Conservation (phyloP, 805 yeast genomes). For the Candida tallmaniae region DNA sequence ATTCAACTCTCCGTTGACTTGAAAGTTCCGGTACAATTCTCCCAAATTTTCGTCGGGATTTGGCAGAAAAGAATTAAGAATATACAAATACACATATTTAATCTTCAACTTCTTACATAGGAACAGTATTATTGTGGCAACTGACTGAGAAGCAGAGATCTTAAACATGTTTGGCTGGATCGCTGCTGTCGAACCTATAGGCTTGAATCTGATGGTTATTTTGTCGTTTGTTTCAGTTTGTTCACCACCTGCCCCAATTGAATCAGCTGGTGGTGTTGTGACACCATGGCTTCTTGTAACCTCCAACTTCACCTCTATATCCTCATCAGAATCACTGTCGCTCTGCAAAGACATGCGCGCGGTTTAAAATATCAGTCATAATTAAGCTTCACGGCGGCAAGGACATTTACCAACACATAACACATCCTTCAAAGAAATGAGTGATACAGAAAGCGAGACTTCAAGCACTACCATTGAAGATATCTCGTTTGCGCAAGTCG, state of each 20-base stretch:
- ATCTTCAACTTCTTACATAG: constrained; percentile 35
- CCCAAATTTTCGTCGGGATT: constrained; percentile 36
- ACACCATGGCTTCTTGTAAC: too few species aligned
- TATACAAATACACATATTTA: constrained; percentile 25
- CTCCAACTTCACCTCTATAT: too few species aligned
- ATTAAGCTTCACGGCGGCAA: too few species aligned
- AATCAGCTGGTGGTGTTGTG: too few species aligned
- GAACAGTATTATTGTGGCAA: constrained; percentile 43
- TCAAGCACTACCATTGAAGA: constrained; percentile 16
- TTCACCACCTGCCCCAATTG: too few species aligned
- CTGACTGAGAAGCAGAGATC: constrained; percentile 44
- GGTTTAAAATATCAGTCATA: too few species aligned
- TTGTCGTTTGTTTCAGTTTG: constrained; percentile 21
- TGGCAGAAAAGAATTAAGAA: constrained; percentile 39
- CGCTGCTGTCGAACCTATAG: constrained; percentile 55
- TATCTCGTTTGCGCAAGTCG: constrained; percentile 19
- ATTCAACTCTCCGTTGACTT: constrained; percentile 31
- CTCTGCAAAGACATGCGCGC: constrained; percentile 9
- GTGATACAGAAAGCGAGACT: constrained; percentile 18
- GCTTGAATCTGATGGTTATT: constrained; percentile 50
- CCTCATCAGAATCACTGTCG: constrained; percentile 5
- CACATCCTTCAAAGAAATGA: too few species aligned
- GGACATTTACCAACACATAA: too few species aligned
- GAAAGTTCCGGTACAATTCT: constrained; percentile 25
- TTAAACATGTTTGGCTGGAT: constrained; percentile 48